phyloP scores from a whole-genome alignment of 1,139 yeast species.

The Scheffersomyces segobiensis region DNA sequence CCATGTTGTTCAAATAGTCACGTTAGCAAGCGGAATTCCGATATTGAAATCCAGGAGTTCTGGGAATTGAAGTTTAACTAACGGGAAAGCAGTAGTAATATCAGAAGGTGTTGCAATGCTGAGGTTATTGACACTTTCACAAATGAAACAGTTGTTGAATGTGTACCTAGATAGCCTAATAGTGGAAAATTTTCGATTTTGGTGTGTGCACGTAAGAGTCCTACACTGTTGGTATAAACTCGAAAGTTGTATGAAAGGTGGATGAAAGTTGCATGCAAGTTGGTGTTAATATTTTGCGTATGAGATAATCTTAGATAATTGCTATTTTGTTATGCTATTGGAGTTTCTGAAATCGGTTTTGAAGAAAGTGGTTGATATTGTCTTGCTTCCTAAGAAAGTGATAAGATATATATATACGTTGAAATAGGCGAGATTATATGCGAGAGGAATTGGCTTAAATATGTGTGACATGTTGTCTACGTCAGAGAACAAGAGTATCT shows the following conservation, averaged over 20 bases:
- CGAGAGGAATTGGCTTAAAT: background rate
- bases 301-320: background rate
- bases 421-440: background rate
- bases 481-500: background rate
- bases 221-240: background rate
- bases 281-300: background rate
- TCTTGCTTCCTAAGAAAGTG: background rate
- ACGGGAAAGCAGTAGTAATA: slow-evolving; percentile 3
- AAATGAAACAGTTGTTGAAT: background rate
- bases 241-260: background rate
- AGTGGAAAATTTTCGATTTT: background rate
- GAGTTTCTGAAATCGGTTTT: background rate
- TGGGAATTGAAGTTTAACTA: background rate
- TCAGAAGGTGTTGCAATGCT: background rate
- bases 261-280: background rate
- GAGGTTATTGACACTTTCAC: background rate
- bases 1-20: slow-evolving; percentile 5
- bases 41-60: background rate
- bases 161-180: background rate
- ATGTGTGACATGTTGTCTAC: background rate
- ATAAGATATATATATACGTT: background rate
- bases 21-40: background rate
- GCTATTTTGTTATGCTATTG: background rate
- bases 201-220: background rate
- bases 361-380: background rate